Base-by-base conservation (phyloP, 2,329 filamentous ascomycete species). In the Hypoxylon sp. region DNA sequence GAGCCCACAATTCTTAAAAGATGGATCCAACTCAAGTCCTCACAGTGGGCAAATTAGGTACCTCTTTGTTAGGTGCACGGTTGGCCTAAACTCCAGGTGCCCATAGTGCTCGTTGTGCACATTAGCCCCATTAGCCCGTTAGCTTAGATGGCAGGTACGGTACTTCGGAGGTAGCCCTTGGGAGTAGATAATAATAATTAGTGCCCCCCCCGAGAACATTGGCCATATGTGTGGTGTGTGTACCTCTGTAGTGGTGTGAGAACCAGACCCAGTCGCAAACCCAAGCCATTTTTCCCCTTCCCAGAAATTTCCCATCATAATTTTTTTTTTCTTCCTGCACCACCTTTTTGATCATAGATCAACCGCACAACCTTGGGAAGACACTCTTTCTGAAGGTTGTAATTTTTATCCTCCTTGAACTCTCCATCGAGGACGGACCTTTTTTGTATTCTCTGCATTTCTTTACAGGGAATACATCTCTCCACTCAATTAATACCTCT, bases 291-390 rank as follows among this genome's bases (percentile, higher is more conserved):
- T 74, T 74, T 68, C 69, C 70, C 72, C 70, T 72, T 72, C 70
- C 63, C 57, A 74, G 73, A 76, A 77, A 74, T 71, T 74, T 75
- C 74, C 73, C 68, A 64, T 70, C 71, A 67, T 71, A 70, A 73
- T 73, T 76, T 76, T 75, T 74, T 73, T 73, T 72, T 65, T 65
- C 60, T 66, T 71, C 70, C 67, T 66, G 56, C 71, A 74, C 73
- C 74, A 75, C 58, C 71, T 62, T 74, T 74, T 72, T 72, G 71
- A 72, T 71, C 71, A 70, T 65, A 53, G 74, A 75, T 76, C 75
- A 76, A 74, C 71, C 69, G 70, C 61, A 53, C 66, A 71, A 70
- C 74, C 75, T 74, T 69, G 65, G 64, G 73, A 72, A 73, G 72
- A 73, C 26, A 67, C 46, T 65, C 24, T 65, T 74, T 76, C 74